Percentiles rank a stretch among this genome's conserved stretches.
Evolutionary conservation across 495 filamentous ascomycete species (phyloP).

Genomic region (Tuber brumale): DNA sequence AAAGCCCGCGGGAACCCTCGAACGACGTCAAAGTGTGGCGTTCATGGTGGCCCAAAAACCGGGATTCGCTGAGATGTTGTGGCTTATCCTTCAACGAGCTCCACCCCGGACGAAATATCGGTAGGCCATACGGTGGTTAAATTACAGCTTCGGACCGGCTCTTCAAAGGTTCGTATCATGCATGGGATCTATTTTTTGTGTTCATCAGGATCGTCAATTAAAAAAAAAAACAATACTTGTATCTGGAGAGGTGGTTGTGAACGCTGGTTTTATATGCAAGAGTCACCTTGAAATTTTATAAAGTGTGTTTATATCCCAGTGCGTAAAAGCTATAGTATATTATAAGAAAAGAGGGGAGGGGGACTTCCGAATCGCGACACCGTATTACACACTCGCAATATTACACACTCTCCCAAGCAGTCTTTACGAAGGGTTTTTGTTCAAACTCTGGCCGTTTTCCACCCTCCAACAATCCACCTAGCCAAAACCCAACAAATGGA

Average conservation of each 20-base stretch:
- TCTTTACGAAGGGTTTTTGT: neutral
- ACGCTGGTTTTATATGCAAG: neutral
- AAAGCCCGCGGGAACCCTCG: neutral
- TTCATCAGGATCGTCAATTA: neutral
- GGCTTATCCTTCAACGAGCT: neutral
- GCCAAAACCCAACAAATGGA: constrained; percentile 48
- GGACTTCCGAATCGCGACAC: neutral
- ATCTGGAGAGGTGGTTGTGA: neutral
- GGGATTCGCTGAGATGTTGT: neutral
- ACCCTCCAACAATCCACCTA: constrained; percentile 45
- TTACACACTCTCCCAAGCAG: neutral
- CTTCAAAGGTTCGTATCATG: neutral
- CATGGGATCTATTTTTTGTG: neutral
- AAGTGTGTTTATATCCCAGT: neutral
- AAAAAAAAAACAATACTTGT: neutral
- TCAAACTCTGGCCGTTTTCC: constrained; percentile 44
- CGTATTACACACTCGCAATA: neutral
- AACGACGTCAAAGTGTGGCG: constrained; percentile 3
- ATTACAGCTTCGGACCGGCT: neutral
- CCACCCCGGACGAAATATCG: neutral
- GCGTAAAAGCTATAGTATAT: neutral
- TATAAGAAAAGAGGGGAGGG: neutral
- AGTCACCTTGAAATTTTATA: neutral
- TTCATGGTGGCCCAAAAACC: neutral
- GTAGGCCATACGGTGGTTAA: neutral